Base-by-base conservation (phyloP, 2,329 filamentous ascomycete genomes). In the Stenocarpella maydis region DNA sequence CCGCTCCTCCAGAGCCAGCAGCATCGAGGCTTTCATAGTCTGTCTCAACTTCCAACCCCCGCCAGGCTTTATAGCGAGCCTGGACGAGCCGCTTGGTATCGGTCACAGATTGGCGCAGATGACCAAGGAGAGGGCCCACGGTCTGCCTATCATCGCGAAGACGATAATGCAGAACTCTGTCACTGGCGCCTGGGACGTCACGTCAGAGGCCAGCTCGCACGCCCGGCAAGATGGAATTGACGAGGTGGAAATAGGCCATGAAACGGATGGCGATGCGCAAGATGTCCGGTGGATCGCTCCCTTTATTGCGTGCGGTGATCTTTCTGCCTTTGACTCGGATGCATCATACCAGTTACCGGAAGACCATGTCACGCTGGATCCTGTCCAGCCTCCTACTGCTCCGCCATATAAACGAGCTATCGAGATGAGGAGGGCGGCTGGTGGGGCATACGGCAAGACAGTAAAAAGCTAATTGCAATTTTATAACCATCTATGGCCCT, bases 231-330 rank as follows among this genome's bases (percentile, higher is more conserved):
- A 81, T 45, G 82, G 78, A 8, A 73, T 86, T 73, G 73, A 84
- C 80, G 79, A 87, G 78, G 74, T 85, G 78, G 76, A 83, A 78
- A 76, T 85, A n/a, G 85, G 89, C 77, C 86, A 84, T 72, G 75
- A 72, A 53, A 79, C 70, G 69, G 78, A 72, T 71, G 79, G 76
- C 52, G 75, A 73, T 26, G 72, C 77, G 69, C 74, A 80, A 63
- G 85, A 89, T 70, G 80, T 84, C 37, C 84, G 91, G 63, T 98
- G 95, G 94, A 95, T 98, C 74, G 94, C 95, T 4, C 94, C 95
- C 0, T 99, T 99, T 78, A 88, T 99, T 75, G 95, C 96, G n/a
- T 99, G 96, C 78, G 96, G 96, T 54, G 96, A 99, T 80, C 85
- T 99, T 65, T 97, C 94, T 28, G 91, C 93, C 14, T 99, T 95